Evolutionary conservation across 2,329 filamentous ascomycete species (phyloP).

Genomic region (Microcera coccophila): DNA sequence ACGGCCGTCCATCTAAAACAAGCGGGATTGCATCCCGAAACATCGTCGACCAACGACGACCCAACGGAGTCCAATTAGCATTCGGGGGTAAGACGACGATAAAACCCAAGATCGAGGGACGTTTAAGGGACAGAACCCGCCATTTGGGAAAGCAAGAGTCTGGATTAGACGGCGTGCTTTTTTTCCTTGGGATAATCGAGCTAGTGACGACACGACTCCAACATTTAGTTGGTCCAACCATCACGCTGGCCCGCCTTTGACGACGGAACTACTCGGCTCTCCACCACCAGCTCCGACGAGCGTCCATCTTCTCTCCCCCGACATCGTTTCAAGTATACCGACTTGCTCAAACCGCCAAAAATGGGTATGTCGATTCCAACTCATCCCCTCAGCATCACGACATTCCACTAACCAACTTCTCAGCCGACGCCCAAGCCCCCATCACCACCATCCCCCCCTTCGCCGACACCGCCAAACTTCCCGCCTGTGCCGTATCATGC

Average conservation of each 20-base stretch:
- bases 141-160: neutral
- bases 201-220: slow-evolving; percentile 1
- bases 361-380: slow-evolving; percentile 38
- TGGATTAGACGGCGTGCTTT: neutral
- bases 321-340: neutral
- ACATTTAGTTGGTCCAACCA: neutral
- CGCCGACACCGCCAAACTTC: slow-evolving; percentile 43
- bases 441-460: slow-evolving; percentile 56
- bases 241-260: neutral
- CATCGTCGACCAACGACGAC: neutral
- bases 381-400: slow-evolving; percentile 12
- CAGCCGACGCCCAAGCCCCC: slow-evolving; percentile 9
- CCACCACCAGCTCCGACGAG: neutral
- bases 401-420: neutral
- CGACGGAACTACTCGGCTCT: neutral
- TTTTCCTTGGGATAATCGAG: neutral
- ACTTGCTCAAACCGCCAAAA: slow-evolving; percentile 17
- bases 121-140: neutral
- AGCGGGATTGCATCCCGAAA: neutral
- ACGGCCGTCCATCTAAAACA: neutral
- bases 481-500: slow-evolving; percentile 59
- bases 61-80: neutral
- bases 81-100: neutral
- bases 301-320: neutral
- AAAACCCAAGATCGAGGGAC: neutral